Evolutionary conservation across 164 flowering plant genomes (phyloP), one percentile per base, ranked within the genome.

Genomic region (Chimonanthus praecox): DNA sequence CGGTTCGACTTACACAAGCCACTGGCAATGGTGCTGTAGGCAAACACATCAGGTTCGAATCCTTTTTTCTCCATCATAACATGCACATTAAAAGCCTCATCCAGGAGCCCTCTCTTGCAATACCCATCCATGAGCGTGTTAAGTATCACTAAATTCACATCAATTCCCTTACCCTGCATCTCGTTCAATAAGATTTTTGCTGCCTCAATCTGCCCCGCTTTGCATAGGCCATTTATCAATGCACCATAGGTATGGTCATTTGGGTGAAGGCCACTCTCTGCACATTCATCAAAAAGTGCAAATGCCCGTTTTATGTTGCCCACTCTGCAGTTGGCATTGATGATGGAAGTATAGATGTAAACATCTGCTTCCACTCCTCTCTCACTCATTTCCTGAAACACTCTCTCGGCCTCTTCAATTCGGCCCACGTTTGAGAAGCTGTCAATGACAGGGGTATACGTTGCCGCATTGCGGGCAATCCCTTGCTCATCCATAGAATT

Each of bases 81-180:
- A 49, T 68, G 81, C 76, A 85, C 64, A 45, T 75, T 78, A n/a
- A 80, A 49, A 65, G 89, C 91, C 76, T 88, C 87, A 64, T 88
- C 80, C 2, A 85, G 67, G 82, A 75, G 77, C 44, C 90, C 90
- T 60, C 71, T 78, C 79, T 76, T 81, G 72, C 88, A 87, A 75
- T 84, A 85, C 33, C 85, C 85, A 78, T 78, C 75, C 67, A 83
- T 76, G 43, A 83, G 64, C 16, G 83, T 79, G 71, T 82, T 84
- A 66, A 85, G 77, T 18, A 86, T 81, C 18, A 79, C 88, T 47
- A 71, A 49, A 64, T 87, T 86, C 44, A 83, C 7, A 47, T 88
- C 83, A 50, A 87, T 71, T 69, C 91, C 89, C 16, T 79, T 87
- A 16, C 77, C 81, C 75, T 83, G 87, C 92, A 91, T 87, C 68